Conservation (phyloP, 225 moss, liverwort and hornwort genomes). For the Bryum argenteum region DNA sequence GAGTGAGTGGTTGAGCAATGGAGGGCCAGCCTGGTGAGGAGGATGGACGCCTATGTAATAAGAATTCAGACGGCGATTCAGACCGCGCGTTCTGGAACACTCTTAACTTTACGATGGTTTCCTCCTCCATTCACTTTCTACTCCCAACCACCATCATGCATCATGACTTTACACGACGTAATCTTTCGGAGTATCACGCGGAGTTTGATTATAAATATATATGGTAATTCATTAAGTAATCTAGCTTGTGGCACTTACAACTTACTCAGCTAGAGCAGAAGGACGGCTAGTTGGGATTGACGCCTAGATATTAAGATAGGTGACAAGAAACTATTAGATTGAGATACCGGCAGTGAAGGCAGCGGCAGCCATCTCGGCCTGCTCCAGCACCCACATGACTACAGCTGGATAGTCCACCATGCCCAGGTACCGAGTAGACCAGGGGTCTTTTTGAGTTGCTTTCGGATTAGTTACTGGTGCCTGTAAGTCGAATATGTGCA, state of each 20-base stretch:
- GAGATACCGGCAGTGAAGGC: conserved; percentile 59
- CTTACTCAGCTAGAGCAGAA: not conserved
- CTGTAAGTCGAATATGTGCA: not conserved
- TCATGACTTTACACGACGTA: too few relatives aligned
- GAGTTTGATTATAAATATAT: too few relatives aligned
- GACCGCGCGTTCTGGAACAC: too few relatives aligned
- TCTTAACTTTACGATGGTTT: too few relatives aligned
- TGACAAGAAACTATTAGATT: not conserved
- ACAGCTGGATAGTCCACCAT: conserved; percentile 88
- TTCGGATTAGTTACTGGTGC: conserved; percentile 73
- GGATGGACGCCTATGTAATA: too few relatives aligned
- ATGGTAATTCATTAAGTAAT: too few relatives aligned
- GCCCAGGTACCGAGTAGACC: conserved; percentile 78
- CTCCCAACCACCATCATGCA: too few relatives aligned
- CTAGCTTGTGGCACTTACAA: not conserved
- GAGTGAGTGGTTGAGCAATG: too few relatives aligned
- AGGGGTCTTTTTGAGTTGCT: conserved; percentile 61
- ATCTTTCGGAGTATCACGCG: too few relatives aligned
- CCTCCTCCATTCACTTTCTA: too few relatives aligned
- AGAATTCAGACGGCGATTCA: too few relatives aligned
- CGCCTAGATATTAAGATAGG: not conserved
- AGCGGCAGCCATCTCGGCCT: conserved; percentile 82
- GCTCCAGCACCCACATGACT: conserved; percentile 89
- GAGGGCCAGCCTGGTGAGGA: too few relatives aligned
- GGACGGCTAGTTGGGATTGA: not conserved